phyloP scores from a whole-genome alignment of 1,284 basidiomycete species.

The Ceratobasidium sp. region DNA sequence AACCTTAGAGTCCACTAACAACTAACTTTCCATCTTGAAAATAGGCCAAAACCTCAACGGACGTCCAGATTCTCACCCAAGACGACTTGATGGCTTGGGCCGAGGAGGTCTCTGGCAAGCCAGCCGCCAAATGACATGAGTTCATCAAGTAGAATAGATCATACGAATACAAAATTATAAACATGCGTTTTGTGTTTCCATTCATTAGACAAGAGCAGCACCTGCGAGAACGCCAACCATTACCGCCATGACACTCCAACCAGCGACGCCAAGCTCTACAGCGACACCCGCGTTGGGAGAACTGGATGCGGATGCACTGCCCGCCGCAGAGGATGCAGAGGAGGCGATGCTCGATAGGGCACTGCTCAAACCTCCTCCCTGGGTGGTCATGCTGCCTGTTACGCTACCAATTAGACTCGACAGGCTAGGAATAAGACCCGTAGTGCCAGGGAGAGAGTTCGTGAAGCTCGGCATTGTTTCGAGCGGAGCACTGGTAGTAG shows the following conservation, averaged over 20 bases:
- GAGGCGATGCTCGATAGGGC: neutral
- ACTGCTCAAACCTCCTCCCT: slow-evolving; percentile 1
- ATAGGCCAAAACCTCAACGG: slow-evolving; percentile 30
- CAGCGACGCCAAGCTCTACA: slow-evolving; percentile 17
- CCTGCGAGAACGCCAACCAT: slow-evolving; percentile 28
- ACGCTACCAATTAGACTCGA: neutral
- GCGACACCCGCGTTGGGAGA: slow-evolving; percentile 29
- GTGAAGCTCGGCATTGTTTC: slow-evolving; percentile 19
- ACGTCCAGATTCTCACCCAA: slow-evolving; percentile 32
- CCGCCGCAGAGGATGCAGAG: neutral
- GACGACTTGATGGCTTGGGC: slow-evolving; percentile 39
- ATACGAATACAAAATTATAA: slow-evolving; percentile 18
- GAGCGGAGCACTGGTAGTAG: slow-evolving; percentile 4
- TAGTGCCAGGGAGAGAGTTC: no score
- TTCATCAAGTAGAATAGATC: slow-evolving; percentile 31
- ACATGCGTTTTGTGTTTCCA: neutral
- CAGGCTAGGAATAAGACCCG: neutral
- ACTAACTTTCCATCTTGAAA: neutral
- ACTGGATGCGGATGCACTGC: neutral
- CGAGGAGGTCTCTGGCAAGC: slow-evolving; percentile 17
- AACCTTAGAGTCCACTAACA: neutral
- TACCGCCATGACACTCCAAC: slow-evolving; percentile 30
- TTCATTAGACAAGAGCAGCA: slow-evolving; percentile 34
- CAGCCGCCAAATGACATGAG: slow-evolving; percentile 2
- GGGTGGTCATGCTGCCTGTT: neutral